These are phyloP conservation scores for Ophiostoma piceae DNA, from an alignment of 2,329 filamentous ascomycete species.

Conservation along the genomic window DNA sequence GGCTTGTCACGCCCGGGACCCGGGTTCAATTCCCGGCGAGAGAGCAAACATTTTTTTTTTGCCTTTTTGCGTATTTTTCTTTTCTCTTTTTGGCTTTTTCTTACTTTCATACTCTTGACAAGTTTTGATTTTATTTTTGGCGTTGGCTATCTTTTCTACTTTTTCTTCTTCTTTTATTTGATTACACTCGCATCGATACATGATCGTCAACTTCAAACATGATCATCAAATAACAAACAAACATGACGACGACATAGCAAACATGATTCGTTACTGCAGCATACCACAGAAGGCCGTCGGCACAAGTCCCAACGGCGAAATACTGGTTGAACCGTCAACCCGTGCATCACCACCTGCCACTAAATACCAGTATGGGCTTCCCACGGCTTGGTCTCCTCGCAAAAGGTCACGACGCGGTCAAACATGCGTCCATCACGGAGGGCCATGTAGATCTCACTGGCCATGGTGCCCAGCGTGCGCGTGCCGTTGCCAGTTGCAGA, in stretches of 20 bases:
- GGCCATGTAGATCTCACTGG: slow-evolving; percentile 61
- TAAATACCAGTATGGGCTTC: not conserved
- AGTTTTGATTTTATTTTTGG: not conserved
- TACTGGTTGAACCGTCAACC: too few relatives aligned
- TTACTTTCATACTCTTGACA: not conserved
- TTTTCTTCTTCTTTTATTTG: not conserved
- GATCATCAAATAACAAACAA: not conserved
- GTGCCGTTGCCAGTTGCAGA: slow-evolving; percentile 41
- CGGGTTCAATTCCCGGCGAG: slow-evolving; percentile 14
- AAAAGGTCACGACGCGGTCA: slow-evolving; percentile 59
- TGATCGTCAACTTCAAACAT: slow-evolving; percentile 4
- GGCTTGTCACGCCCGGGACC: slow-evolving; percentile 14
- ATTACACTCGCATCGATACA: too few relatives aligned
- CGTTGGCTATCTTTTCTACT: not conserved
- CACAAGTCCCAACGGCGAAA: too few relatives aligned
- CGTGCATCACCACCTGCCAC: not conserved
- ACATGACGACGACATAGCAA: not conserved
- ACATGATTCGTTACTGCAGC: too few relatives aligned
- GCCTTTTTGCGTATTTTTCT: not conserved
- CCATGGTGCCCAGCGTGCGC: slow-evolving; percentile 51
- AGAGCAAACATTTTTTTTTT: not conserved
- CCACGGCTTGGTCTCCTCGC: slow-evolving; percentile 49
- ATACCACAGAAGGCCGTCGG: too few relatives aligned
- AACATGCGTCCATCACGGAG: slow-evolving; percentile 65
- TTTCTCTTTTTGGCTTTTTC: not conserved